These are phyloP conservation scores for Chlorella sp. DNA, from an alignment of 139 green algal genomes.

Conservation along the genomic window DNA sequence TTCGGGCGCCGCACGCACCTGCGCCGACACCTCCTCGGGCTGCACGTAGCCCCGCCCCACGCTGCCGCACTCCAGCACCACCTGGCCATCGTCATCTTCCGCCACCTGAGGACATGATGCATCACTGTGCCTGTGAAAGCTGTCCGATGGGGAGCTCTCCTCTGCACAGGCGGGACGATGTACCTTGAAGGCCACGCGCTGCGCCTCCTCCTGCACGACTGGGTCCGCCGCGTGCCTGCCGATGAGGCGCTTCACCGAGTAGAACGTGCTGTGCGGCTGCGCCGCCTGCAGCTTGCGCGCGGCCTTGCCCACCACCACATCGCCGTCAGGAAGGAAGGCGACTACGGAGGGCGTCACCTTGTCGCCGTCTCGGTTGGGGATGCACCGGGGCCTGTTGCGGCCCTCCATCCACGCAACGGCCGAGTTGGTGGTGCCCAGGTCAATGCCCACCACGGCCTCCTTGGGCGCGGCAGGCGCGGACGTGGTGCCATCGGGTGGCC, in stretches of 20 bases:
- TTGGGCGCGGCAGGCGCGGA: too few relatives aligned
- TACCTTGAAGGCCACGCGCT: constrained; percentile 46
- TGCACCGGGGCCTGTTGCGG: constrained; percentile 40
- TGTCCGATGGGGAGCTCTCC: too few relatives aligned
- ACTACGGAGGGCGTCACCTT: constrained; percentile 72
- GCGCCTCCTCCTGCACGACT: constrained; percentile 39
- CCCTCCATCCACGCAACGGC: constrained; percentile 66
- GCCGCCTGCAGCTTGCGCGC: constrained; percentile 45
- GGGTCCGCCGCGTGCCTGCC: constrained; percentile 40
- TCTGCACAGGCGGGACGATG: too few relatives aligned
- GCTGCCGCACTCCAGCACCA: constrained; percentile 27
- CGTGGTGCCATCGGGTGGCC: too few relatives aligned
- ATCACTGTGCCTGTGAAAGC: background rate
- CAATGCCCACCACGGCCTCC: constrained; percentile 84
- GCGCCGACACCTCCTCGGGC: constrained; percentile 69
- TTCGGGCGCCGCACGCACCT: too few relatives aligned
- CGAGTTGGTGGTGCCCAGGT: constrained; percentile 97
- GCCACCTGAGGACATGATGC: constrained; percentile 33
- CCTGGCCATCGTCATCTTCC: constrained; percentile 32
- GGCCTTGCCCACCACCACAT: constrained; percentile 49
- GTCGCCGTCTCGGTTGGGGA: constrained; percentile 48
- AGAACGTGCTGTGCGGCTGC: constrained; percentile 63
- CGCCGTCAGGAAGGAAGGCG: constrained; percentile 35
- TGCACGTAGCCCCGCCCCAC: constrained; percentile 50
- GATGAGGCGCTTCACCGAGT: constrained; percentile 86